Evolutionary conservation across 441 rosid genomes (phyloP).

Genomic region (Biscutella laevigata): DNA sequence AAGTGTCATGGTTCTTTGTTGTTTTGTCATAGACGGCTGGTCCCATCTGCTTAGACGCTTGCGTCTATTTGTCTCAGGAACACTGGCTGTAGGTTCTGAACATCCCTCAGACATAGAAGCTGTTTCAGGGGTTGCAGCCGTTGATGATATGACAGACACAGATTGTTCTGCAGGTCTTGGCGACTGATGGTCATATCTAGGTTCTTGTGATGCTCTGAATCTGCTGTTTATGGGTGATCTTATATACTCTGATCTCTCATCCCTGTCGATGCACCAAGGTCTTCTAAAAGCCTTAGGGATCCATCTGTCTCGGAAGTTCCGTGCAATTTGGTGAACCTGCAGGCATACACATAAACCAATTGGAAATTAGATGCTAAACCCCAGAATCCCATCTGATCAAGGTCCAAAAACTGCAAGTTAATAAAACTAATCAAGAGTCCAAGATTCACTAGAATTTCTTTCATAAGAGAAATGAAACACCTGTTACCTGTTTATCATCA

Average conservation of each 20-base stretch:
- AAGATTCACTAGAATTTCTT: constrained; percentile 5
- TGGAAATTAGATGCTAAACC: not conserved
- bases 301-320: constrained; percentile 81
- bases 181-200: constrained; percentile 34
- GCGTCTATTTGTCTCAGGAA: constrained; percentile 35
- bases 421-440: constrained; percentile 9
- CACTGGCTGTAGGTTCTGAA: constrained; percentile 32
- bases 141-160: constrained; percentile 29
- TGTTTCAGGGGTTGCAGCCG: constrained; percentile 31
- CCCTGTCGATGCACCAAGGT: constrained; percentile 47
- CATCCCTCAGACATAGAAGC: constrained; percentile 32
- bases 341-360: not conserved
- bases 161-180: constrained; percentile 45
- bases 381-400: constrained; percentile 2
- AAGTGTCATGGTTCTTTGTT: constrained; percentile 28
- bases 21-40: constrained; percentile 50
- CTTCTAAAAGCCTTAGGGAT: constrained; percentile 61
- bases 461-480: not conserved
- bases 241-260: constrained; percentile 40
- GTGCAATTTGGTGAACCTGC: constrained; percentile 95
- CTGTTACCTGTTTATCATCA: constrained; percentile 68
- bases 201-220: constrained; percentile 38
- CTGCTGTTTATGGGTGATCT: constrained; percentile 36
- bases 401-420: not conserved
- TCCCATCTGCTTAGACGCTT: constrained; percentile 98